A percentile compares a stretch with the other conserved stretches of the same genome.
Conservation (phyloP, 1,284 basidiomycete genomes). For the Melampsora americana region DNA sequence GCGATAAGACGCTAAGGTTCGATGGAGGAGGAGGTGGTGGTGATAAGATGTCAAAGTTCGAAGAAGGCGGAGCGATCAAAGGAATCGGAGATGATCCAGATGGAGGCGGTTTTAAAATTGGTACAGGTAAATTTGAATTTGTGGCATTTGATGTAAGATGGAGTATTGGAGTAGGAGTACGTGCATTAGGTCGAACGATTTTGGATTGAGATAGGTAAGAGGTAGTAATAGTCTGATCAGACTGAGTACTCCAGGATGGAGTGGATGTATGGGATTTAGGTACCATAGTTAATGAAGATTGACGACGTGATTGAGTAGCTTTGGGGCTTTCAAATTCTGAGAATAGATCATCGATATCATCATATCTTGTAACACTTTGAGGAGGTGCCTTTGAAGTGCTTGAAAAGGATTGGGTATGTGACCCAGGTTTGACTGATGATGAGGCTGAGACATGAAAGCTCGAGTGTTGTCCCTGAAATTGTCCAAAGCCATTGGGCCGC, state of each 20-base stretch:
- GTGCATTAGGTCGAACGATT: background rate
- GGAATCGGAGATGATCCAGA: background rate
- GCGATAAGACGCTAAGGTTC: background rate
- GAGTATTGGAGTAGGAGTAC: background rate
- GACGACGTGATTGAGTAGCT: background rate
- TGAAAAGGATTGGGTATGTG: background rate
- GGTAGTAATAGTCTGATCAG: no score
- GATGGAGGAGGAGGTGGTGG: background rate
- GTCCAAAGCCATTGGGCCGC: background rate
- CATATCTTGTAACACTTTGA: background rate
- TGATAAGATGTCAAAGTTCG: background rate
- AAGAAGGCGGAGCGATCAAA: background rate
- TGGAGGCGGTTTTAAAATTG: background rate
- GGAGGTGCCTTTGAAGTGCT: background rate
- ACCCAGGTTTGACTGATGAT: background rate
- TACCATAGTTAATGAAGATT: background rate
- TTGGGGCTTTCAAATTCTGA: slow-evolving; percentile 19
- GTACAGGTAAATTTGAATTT: background rate
- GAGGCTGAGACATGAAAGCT: background rate
- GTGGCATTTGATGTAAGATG: background rate
- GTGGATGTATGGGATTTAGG: no score
- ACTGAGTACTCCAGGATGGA: no score
- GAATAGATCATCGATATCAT: slow-evolving; percentile 37
- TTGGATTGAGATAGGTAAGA: no score
- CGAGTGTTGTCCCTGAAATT: no score